Evolutionary conservation across 1,284 basidiomycete genomes (phyloP), one percentile per base, ranked within the genome.

Genomic region (Serendipita sp.): DNA sequence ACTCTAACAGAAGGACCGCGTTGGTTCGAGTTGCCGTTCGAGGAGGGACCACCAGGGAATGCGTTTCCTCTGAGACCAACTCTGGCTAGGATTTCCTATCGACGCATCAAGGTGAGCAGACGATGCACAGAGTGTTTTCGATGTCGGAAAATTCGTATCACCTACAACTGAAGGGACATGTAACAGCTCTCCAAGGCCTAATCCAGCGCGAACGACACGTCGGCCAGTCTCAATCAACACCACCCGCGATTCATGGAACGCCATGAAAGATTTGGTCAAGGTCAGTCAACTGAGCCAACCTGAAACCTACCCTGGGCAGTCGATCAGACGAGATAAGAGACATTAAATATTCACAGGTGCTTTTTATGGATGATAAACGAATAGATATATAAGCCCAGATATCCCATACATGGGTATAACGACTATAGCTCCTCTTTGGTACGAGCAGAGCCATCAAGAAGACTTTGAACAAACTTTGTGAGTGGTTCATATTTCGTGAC

Each of bases 101-200:
- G 60, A 32, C 17, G 32, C 15, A 5, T 10, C 8, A 58, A 8
- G 53, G 22, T 58, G 32, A 61, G 63, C 47, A 43, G 60, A 65
- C 63, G 13, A 44, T 45, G 8, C 45, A 17, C 17, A 22, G n/a
- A 65, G 63, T 63, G 61, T 41, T 13, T 61, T 64, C n/a, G 67
- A 60, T 6, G 22, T 60, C 4, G 3, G 22, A 26, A 43, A 58
- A 22, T 47, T 61, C 17, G 45, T 41, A 26, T 63, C 61, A 80
- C 83, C 68, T 71, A 91, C 89, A 62, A 91, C 76, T 29, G 82
- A 74, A 13, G 92, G 91, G 5, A 79, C 79, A 67, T 79, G 85
- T 58, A 94, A 76, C 22, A 93, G 81, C 65, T 94, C 92, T 67
- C 85, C 79, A 13, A 94, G 79, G 49, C 92, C 91, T 42, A 88